Base-by-base conservation (phyloP, 2,329 filamentous ascomycete genomes). In the Fusarium clavum region DNA sequence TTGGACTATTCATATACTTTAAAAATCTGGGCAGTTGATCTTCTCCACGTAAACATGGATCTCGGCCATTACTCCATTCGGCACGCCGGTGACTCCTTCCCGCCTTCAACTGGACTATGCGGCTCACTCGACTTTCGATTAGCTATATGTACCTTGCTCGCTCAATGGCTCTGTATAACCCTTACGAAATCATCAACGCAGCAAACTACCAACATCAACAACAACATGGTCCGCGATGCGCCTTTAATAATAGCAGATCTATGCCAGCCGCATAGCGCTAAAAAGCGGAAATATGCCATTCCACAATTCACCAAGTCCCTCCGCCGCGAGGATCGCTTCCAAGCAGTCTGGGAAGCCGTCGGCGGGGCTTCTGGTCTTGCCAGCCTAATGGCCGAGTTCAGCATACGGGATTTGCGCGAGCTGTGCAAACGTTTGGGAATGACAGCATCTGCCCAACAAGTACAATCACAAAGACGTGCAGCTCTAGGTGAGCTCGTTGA, bases 381-480 rank as follows among this genome's bases (percentile, higher is more conserved):
- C 30, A 32, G 14, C 5, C 34, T 75, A 25, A 75, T 77, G 74
- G 58, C 64, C 24, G 63, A 72, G n/a, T 73, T 77, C 46, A 77
- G 75, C 56, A 61, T 76, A 18, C 45, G 46, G 24, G 74, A 76
- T 24, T 61, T 77, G 0, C 57, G 61, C 7, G 4, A 25, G 8
- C 20, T 75, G 6, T 77, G 73, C 30, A 67, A 53, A 8, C 32
- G 30, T 16, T 64, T 77, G 6, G 74, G 74, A 10, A 34, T 55
- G 5, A 76, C 74, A 4, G 54, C 73, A 3, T 71, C 73, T 2
- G 73, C 74, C 4, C 13, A 29, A 10, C 67, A 71, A 8, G 68
- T 51, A 16, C 71, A 65, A 13, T 18, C 61, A 0, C 74, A 75
- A 34, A 74, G 75, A 22, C 73, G 71, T 5, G 59, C 57, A 8